Percentiles rank a stretch among this genome's conserved stretches.
phyloP scores from a whole-genome alignment of 257 asterid genomes.

The Nicotiana tomentosiformis region DNA sequence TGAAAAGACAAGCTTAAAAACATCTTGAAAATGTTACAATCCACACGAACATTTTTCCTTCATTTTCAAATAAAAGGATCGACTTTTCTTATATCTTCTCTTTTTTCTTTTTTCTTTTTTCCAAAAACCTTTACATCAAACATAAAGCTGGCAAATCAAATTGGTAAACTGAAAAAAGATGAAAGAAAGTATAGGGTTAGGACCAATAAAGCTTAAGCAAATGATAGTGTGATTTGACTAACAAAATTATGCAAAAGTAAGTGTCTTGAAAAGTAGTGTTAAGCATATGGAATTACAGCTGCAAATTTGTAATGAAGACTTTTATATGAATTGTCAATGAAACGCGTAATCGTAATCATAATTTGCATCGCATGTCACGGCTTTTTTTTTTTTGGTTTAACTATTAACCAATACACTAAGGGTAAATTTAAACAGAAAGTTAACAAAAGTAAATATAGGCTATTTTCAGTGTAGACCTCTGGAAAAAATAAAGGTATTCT shows the following conservation, averaged over 20 bases:
- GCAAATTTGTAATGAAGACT: slow-evolving; percentile 13
- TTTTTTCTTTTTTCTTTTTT: background rate
- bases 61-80: background rate
- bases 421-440: too few species aligned
- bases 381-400: background rate
- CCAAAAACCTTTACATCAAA: background rate
- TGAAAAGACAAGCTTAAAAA: background rate
- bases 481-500: too few species aligned
- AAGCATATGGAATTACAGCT: slow-evolving; percentile 11
- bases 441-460: too few species aligned
- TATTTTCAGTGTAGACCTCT: too few species aligned
- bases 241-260: background rate
- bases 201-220: background rate
- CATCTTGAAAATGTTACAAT: background rate
- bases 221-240: slow-evolving; percentile 9
- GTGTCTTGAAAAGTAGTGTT: background rate
- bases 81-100: background rate
- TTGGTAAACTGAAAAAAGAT: background rate
- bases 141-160: background rate
- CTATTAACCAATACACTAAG: too few species aligned
- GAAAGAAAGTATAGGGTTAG: background rate
- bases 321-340: slow-evolving; percentile 1
- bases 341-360: slow-evolving; percentile 1
- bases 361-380: slow-evolving; percentile 24
- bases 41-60: background rate